Conservation (phyloP, 2,329 filamentous ascomycete species). For the Fusarium compactum region DNA sequence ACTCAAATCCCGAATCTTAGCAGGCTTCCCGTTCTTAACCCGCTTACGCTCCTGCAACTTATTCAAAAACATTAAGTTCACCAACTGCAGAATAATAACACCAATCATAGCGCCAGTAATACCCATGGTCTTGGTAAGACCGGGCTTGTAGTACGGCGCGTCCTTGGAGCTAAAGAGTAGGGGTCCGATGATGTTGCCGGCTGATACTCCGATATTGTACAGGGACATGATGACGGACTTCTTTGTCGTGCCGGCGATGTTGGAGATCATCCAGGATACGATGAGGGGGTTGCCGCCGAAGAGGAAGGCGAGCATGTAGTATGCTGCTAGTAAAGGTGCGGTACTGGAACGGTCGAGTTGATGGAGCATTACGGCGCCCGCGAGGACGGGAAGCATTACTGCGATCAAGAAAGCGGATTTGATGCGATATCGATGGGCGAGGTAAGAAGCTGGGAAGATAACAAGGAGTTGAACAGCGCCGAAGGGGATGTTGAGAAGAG, state of each 20-base stretch:
- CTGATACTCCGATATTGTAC: conserved; percentile 71
- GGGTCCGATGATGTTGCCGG: conserved; percentile 76
- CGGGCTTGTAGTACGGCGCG: conserved; percentile 69
- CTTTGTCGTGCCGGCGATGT: conserved; percentile 76
- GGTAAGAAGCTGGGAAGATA: conserved; percentile 69
- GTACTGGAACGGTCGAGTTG: conserved; percentile 58
- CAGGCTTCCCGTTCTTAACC: conserved; percentile 70
- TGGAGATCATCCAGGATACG: conserved; percentile 76
- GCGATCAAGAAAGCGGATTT: conserved; percentile 68
- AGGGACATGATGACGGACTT: conserved; percentile 73
- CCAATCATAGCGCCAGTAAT: conserved; percentile 66
- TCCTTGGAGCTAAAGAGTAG: conserved; percentile 70
- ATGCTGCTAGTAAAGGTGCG: conserved; percentile 66
- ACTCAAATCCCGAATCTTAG: conserved; percentile 68
- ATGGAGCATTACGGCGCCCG: conserved; percentile 69
- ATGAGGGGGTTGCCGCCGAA: conserved; percentile 75
- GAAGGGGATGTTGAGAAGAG: conserved; percentile 75
- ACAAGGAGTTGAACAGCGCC: conserved; percentile 70
- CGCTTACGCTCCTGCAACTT: conserved; percentile 66
- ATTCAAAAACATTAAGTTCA: conserved; percentile 68
- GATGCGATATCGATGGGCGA: conserved; percentile 66
- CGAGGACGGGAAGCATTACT: conserved; percentile 70
- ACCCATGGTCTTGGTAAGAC: conserved; percentile 66
- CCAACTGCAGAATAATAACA: conserved; percentile 65
- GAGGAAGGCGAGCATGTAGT: conserved; percentile 75